Conservation (phyloP, 1,284 basidiomycete species). For the Wallemia mellicola region DNA sequence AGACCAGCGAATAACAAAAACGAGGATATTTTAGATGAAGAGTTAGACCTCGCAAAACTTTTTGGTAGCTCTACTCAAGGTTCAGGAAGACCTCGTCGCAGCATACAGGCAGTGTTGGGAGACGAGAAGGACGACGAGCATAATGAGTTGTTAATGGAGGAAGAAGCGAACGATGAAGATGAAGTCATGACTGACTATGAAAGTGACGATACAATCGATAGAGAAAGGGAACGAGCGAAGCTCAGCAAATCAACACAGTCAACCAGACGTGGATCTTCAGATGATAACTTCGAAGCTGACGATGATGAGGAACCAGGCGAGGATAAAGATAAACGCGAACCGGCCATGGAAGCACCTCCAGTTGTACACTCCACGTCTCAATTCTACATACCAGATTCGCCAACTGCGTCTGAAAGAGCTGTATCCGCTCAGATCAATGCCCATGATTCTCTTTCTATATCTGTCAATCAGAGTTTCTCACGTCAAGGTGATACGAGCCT, state of each 20-base stretch:
- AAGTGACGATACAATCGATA: not conserved
- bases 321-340: not conserved
- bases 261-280: not conserved
- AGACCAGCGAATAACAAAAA: no score
- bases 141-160: not conserved
- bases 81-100: not conserved
- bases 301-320: not conserved
- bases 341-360: not conserved
- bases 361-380: not conserved
- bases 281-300: not conserved
- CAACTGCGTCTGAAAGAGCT: slow-evolving; percentile 1
- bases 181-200: not conserved
- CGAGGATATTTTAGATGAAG: not conserved
- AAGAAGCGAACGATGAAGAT: not conserved
- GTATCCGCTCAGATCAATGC: not conserved
- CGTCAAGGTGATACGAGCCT: not conserved
- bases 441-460: no score
- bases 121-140: not conserved
- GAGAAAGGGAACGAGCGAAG: not conserved
- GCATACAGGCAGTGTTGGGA: not conserved
- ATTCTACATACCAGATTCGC: not conserved
- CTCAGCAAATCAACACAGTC: not conserved
- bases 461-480: not conserved
- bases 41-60: not conserved
- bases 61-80: not conserved